Base-by-base conservation (phyloP, 2,329 filamentous ascomycete species). In the Tolypocladium pustulatum region DNA sequence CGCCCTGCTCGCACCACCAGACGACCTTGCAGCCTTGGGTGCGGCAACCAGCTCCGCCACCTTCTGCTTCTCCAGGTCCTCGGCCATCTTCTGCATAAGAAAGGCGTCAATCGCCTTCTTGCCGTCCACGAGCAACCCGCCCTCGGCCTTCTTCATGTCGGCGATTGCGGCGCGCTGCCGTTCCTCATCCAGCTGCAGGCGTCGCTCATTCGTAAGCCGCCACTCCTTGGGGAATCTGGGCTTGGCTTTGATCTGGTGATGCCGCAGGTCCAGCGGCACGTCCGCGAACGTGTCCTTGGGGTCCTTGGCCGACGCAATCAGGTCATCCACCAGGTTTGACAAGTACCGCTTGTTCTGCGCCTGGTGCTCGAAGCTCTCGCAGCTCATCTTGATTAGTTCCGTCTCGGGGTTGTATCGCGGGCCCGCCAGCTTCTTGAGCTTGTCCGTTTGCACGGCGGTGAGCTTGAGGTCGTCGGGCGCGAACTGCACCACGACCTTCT, bases 301-400 rank as follows among this genome's bases (percentile, higher is more conserved):
- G 69, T 96, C 87, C 78, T 86, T 89, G 60, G 92, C 91, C 69
- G 90, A 86, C 8, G 76, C 78, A 60, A 99, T 76, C 64, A 99
- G 76, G 55, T 80, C 83, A 62, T 87, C 79, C 55, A 97, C 83
- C 55, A 91, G 74, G 66, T 96, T 90, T 57, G 85, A 88, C 27
- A 99, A 80, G 71, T 94, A 94, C n/a, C 90, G 86, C 81, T 97
- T 99, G 78, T 99, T 99, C 77, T 97, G 92, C 22, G 92, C 90
- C 69, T 91, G 88, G 58, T 92, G 89, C 69, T 90, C 85, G 72
- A 89, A 96, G 70, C 87, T 86, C 73, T 97, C 94, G 76, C 89
- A 90, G 70, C 89, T 91, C 82, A 99, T 96, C 75, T 90, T 91
- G 66, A 97, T 79, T 60, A 90, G 77, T 66, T 91, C 85, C 58